These are phyloP conservation scores for Podospora fimiseda DNA, from an alignment of 495 filamentous ascomycete genomes.

Conservation along the genomic window DNA sequence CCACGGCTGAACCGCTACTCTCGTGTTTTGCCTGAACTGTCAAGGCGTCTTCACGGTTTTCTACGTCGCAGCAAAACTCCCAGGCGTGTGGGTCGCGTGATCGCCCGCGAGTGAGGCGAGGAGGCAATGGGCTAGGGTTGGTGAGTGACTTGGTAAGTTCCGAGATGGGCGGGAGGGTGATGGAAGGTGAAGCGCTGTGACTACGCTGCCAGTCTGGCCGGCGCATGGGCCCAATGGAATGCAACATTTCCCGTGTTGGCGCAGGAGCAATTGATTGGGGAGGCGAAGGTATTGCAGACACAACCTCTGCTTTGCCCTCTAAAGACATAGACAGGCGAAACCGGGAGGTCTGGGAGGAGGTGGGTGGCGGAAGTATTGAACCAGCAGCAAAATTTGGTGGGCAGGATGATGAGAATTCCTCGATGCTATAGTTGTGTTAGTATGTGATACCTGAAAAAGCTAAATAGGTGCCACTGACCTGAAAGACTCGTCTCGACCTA, in stretches of 20 bases:
- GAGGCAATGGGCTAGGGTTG: constrained; percentile 35
- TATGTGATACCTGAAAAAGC: neutral
- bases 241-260: constrained; percentile 21
- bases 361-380: constrained; percentile 22
- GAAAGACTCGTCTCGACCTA: constrained; percentile 33
- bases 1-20: constrained; percentile 61
- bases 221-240: constrained; percentile 48
- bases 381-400: constrained; percentile 22
- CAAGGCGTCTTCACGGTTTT: constrained; percentile 60
- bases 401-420: constrained; percentile 32
- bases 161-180: constrained; percentile 46
- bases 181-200: constrained; percentile 43
- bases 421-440: constrained; percentile 20
- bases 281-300: constrained; percentile 66
- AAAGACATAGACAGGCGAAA: constrained; percentile 66
- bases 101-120: constrained; percentile 52
- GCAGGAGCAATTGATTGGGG: constrained; percentile 39
- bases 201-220: constrained; percentile 47
- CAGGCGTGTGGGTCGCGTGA: constrained; percentile 78
- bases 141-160: constrained; percentile 55
- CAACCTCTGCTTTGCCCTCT: constrained; percentile 77
- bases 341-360: constrained; percentile 36
- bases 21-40: constrained; percentile 66
- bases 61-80: constrained; percentile 73
- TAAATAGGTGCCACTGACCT: constrained; percentile 16